Base-by-base conservation (phyloP, 345 rosid species). In the Excoecaria cochinchinensis region DNA sequence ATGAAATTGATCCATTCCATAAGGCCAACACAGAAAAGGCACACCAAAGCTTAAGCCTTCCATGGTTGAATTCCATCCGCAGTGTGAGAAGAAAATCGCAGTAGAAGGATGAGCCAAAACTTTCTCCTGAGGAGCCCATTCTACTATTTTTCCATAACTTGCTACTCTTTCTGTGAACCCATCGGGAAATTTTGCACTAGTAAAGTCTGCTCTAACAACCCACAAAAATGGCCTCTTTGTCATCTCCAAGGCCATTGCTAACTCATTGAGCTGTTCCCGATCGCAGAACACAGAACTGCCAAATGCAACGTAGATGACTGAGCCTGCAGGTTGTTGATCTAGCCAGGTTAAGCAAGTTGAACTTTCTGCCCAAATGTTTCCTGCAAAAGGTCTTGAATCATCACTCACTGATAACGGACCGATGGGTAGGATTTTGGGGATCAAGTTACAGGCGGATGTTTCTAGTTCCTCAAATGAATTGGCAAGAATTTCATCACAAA, bases 231-330 rank as follows among this genome's bases (percentile, higher is more conserved):
- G 86, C 5, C 39, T 42, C 3, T 71, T 76, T 8, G 59, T 9
- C 1, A 82, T 70, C 73, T 77, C 84, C 44, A 84, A 85, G 9
- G 81, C 85, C 0, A 67, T 31, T 8, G 90, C 86, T 0, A 90
- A 69, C 70, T 87, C 91, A 0, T 76, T 69, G 0, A 82, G 78
- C 57, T 90, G 87, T 4, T 77, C 40, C 16, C 74, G 78, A 57
- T 69, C 77, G 15, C 81, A 40, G 39, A 51, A 24, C 1, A 50
- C 64, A 1, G 71, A 0, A 75, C 87, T 87, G 3, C 91, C 85
- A 60, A 90, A 87, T 12, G 94, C 87, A 38, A 76, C 81, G 59
- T 90, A 86, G 15, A 88, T 76, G 21, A 87, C 87, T 0, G 90
- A 83, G 1, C 73, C 64, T 1, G 69, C 21, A 6, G 81, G 71